Evolutionary conservation across 257 asterid species (phyloP).

Genomic region (Ilex aquifolium): DNA sequence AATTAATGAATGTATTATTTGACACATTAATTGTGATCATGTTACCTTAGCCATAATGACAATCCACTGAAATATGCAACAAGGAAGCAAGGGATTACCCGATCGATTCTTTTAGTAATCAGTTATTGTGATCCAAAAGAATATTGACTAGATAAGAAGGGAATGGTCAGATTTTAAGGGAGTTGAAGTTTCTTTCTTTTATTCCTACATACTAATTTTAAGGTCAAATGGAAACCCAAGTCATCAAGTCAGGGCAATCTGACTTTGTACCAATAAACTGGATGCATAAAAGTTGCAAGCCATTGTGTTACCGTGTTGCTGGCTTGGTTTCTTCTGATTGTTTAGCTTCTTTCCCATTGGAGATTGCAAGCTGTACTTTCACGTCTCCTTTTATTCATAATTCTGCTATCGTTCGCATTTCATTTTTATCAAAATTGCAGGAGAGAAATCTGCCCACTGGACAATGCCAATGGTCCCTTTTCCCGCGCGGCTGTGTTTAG

Average conservation of each 20-base stretch:
- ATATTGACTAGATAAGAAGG: not conserved
- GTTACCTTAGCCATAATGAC: too few species aligned
- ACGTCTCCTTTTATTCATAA: not conserved
- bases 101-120: not conserved
- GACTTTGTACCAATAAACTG: not conserved
- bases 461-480: conserved; percentile 17
- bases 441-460: conserved; percentile 38
- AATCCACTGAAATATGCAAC: too few species aligned
- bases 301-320: not conserved
- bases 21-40: not conserved
- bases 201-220: not conserved
- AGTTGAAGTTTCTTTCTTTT: not conserved
- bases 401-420: conserved; percentile 5
- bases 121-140: not conserved
- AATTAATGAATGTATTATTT: not conserved
- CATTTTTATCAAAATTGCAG: conserved; percentile 31
- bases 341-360: not conserved
- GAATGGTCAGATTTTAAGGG: not conserved
- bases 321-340: not conserved
- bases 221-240: not conserved
- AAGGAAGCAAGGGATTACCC: too few species aligned
- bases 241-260: not conserved
- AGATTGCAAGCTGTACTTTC: too few species aligned
- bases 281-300: not conserved
- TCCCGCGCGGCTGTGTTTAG: conserved; percentile 23